Base-by-base conservation (phyloP, 2,329 filamentous ascomycete genomes). In the Colletotrichum neosansevieriae region DNA sequence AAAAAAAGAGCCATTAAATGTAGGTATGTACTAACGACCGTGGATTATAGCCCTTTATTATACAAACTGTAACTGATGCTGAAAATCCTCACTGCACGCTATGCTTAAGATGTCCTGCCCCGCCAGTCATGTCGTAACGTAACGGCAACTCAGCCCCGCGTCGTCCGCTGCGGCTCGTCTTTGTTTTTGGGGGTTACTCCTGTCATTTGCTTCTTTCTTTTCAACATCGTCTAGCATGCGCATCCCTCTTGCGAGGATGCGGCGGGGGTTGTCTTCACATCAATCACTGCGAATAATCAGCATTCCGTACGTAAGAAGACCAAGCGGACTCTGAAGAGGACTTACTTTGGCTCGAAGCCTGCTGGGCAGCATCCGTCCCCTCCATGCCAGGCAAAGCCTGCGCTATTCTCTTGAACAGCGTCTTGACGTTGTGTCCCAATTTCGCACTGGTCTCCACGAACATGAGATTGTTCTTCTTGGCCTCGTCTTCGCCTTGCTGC, bases 391-490 rank as follows among this genome's bases (percentile, higher is more conserved):
- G 96, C 74, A 99, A 84, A 42, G 97, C 96, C 82, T 99, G 96
- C 45, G 97, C 96, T 88, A 99, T 99, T 84, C 94, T 92, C 86
- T 94, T 93, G 84, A 99, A 99, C 66, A 99, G 85, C 73, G 92
- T 93, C 87, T 99, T 99, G 74, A 99, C 97, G 78, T 99, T 99
- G 82, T 98, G 94, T 45, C 97, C 94, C 12, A 97, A 87, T 86
- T 99, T 99, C 62, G 96, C 96, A 80, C 94, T 98, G 62, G 96
- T 99, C 86, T 99, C 96, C 75, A 99, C 96, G 77, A 99, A 99
- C 93, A 99, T 98, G 73, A 98, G 85, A 73, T 96, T 96, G 81
- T 97, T 95, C 86, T 95, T 95, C 88, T 97, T 97, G 49, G 95
- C 95, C 83, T 99, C 96, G 75, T 98, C 96, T 81, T 99, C 96